Percentiles rank a stretch among this genome's conserved stretches.
Conservation (phyloP, 179 eudicot species). For the Actinidia arguta region DNA sequence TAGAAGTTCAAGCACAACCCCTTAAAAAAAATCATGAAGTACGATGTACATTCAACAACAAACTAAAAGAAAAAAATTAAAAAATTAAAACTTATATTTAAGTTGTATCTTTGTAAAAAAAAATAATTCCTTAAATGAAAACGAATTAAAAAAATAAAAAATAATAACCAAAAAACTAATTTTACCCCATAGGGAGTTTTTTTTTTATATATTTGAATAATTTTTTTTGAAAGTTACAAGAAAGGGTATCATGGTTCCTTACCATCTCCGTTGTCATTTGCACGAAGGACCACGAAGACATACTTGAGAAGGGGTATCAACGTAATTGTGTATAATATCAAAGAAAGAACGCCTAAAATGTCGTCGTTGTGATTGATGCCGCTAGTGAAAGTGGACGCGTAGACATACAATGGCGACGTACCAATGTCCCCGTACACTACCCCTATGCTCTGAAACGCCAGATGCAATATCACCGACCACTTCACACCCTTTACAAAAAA, state of each 20-base stretch:
- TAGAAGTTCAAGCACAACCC: no score
- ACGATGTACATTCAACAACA: no score
- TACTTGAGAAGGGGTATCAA: constrained; percentile 74
- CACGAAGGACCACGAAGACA: constrained; percentile 72
- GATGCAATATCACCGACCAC: constrained; percentile 51
- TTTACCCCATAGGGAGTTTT: no score
- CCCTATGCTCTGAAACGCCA: constrained; percentile 88
- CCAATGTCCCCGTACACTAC: constrained; percentile 88
- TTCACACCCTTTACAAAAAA: constrained; percentile 30
- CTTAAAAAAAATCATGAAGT: no score
- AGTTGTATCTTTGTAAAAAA: no score
- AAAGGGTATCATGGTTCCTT: neutral
- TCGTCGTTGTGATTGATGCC: constrained; percentile 72
- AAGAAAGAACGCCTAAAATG: constrained; percentile 66
- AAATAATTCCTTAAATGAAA: no score
- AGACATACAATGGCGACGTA: constrained; percentile 87
- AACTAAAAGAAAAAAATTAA: no score
- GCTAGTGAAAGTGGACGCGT: constrained; percentile 49
- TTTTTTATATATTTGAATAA: no score
- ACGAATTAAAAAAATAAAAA: no score
- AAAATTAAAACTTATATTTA: no score
- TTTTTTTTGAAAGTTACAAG: no score
- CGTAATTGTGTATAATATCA: constrained; percentile 77
- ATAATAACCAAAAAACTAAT: no score
- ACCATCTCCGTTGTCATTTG: constrained; percentile 90